Base-by-base conservation (phyloP, 108 stramenopile genomes). In the Fistulifera pelliculosa region DNA sequence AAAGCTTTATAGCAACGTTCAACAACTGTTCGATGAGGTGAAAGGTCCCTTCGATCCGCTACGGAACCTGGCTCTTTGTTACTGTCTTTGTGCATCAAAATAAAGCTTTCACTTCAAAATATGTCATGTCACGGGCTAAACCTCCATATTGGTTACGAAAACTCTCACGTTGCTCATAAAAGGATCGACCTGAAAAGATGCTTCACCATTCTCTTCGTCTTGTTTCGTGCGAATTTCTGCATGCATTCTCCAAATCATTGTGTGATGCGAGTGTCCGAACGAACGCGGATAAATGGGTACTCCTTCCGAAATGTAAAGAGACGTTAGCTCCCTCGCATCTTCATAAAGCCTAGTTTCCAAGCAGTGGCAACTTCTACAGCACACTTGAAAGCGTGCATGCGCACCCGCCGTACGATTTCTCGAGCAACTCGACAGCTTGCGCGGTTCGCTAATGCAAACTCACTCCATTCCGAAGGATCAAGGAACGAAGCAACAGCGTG, bases 261-360 rank as follows among this genome's bases (percentile, higher is more conserved):
- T 91, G 52, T 77, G 77, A 54, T 84, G 81, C 19, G 80, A 69
- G 62, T 85, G 80, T 16, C 83, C 88, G n/a, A 68, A 60, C 0
- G 69, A 74, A 25, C 54, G 27, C 4, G 89, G 89, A 68, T 91
- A 91, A 41, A 91, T 75, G 0, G 81, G 85, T 47, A 91, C 89
- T 16, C 89, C 89, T 31, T 68, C 44, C 4, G 43, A 15, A 28
- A 87, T 59, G 61, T 85, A 91, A 10, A 91, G 51, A 1, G 83
- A 73, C 5, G 76, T 71, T 14, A 91, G 60, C 66, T 91, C 85
- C 27, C 77, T 64, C 10, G 89, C 83, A 67, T 91, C 89, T 0
- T 80, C 66, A 43, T 81, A 48, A 87, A 74, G 13, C 83, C 80
- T 2, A 62, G 47, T 53, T 76, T 69, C 88, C 80, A 82, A 22